Base-by-base conservation (phyloP, 2,329 filamentous ascomycete species). In the Decorospora gaudefroyi region DNA sequence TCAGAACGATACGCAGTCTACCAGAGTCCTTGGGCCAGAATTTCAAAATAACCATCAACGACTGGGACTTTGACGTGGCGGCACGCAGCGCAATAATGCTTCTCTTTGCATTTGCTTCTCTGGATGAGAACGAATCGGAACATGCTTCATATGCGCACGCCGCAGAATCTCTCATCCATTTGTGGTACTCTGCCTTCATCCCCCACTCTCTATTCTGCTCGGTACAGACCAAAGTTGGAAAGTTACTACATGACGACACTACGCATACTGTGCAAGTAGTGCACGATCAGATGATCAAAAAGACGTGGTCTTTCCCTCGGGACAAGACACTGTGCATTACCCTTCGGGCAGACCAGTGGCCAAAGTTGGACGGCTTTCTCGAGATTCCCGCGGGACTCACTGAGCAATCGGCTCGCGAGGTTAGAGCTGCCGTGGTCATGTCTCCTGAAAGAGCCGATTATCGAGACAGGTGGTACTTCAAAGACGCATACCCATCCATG, bases 111-210 rank as follows among this genome's bases (percentile, higher is more conserved):
- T 38, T 38, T 21, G 22, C 22, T 27, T 44, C 28, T 16, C 12
- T 37, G 6, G 31, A 36, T 12, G 32, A 44, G 16, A 16, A n/a
- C 16, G 21, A 15, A 11, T 25, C 28, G 9, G 19, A 25, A 17
- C 16, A 10, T 33, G 10, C 16, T 19, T 13, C 16, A 16, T 21
- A 18, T 18, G 3, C 23, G n/a, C 19, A 28, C 4, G 30, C 21
- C 13, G 41, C 29, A 12, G 33, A 38, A 17, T 18, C 12, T 26
- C 15, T 44, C 11, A 38, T 44, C 12, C 33, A 44, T 17, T 4
- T 44, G 8, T 44, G 32, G 41, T 37, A 44, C 19, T 44, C 32
- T 30, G 32, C 41, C 11, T 44, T 37, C 9, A 22, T 44, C 19
- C 21, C 13, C 10, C 8, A 31, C 10, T 22, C 9, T 21, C 22